Base-by-base conservation (phyloP, 306 rosid genomes). In the Rubus parviflorus region DNA sequence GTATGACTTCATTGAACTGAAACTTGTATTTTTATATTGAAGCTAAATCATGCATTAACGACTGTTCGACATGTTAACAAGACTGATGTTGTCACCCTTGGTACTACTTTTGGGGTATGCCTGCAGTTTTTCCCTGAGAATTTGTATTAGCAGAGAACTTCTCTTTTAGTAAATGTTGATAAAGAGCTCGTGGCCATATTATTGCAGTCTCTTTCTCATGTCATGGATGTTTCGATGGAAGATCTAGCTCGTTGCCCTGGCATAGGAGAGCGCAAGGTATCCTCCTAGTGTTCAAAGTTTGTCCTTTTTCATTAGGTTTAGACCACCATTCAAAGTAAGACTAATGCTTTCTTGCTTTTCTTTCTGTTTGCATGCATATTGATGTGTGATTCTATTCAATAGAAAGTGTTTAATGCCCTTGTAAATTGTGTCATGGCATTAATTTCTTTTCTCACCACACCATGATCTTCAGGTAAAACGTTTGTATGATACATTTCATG, bases 231-330 rank as follows among this genome's bases (percentile, higher is more conserved):
- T 81, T 95, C 97, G 43, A 95, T 95, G 97, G 98, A 95, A 85
- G 98, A 95, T 84, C 91, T 92, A 77, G 98, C 98, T 74, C 97
- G 98, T 64, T 95, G 98, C 81, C 98, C 98, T 74, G 98, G 97
- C 68, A 95, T 95, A 70, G 97, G 98, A 89, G 98, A 95, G 85
- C 93, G 97, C 76, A 95, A 95, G 97, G 97, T 95, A 86, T 68
- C 61, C 30, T 61, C 71, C 77, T n/a, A 23, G 41, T 35, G 67
- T 70, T 66, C n/a, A 46, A 75, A 75, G 46, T 65, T 58, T 3
- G 46, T 47, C 70, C 17, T 80, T 53, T 49, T 67, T 23, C 66
- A 19, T 69, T 65, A 17, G 60, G 72, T 45, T 81, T 37, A 9
- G 61, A 70, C 30, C 45, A 70, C 16, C 15, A 17, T 42, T 4